Evolutionary conservation across 2,329 filamentous ascomycete species (phyloP), one percentile per base, ranked within the genome.

Genomic region (Paecilomyces dactylethromorphus): DNA sequence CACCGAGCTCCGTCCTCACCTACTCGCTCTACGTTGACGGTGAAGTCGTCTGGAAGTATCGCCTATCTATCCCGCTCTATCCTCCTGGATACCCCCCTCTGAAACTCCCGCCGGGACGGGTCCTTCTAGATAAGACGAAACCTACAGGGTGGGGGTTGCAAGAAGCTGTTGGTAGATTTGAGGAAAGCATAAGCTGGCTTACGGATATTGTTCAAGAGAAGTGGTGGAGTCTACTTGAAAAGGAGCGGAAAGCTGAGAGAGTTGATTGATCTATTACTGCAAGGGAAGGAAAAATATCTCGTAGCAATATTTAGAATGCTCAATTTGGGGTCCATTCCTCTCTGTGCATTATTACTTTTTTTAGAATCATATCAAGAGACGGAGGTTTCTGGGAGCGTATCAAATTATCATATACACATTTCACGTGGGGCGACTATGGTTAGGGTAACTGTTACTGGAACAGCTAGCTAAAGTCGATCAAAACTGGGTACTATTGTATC

Each of bases 1-100:
- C 61, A 15, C 58, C 52, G 1, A 56, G 61, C 6, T 92, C 89
- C 68, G 83, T 87, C 49, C 78, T 99, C 35, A 87, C 87, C 53
- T 97, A 96, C 69, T 83, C 85, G 3, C 78, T 97, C 1, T 97
- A 89, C 70, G 82, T 97, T 18, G 89, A 96, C 71, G 93, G 92
- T 1, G 76, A 84, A 51, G 87, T 93, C 71, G 81, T 81, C 1
- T 97, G 93, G 93, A 88, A 72, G 57, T 78, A 79, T 62, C 66
- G 66, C 49, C 69, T 79, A 3, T 70, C 68, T 56, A 71, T 75
- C 22, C 76, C 76, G 0, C 49, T 75, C 22, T 59, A 59, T 3
- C 60, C 61, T 18, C 56, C 54, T 11, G 59, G 59, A 50, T 18
- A 54, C 18, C 54, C 53, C 32, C 56, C 55, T 15, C 50, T 57